Base-by-base conservation (phyloP, 345 rosid species). In the Eucalyptus regnans region DNA sequence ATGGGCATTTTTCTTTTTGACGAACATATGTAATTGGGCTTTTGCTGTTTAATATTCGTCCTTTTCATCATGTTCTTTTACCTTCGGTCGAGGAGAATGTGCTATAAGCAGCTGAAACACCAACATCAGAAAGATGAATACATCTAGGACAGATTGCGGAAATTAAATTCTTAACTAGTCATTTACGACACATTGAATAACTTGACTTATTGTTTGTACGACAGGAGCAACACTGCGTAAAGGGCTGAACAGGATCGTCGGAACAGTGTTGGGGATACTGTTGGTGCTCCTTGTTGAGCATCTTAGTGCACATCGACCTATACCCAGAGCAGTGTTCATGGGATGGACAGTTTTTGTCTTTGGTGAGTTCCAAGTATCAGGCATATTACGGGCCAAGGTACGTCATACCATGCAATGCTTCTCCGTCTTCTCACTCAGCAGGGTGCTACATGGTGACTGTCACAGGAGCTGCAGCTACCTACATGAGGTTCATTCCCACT, bases 211-310 rank as follows among this genome's bases (percentile, higher is more conserved):
- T 20, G 87, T 51, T 86, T 22, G 20, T 56, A 46, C 12, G 58
- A 86, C 81, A 95, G 98, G 97, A 50, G 98, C 97, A 87, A 96
- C 97, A 31, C 89, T 96, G 64, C 93, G 94, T 92, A 96, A 95
- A 90, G 97, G 97, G 81, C 93, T 96, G 46, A 95, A 96, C 71
- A 94, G 97, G 91, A 97, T 96, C 81, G 49, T 96, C 41, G 97
- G 97, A 76, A 96, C 97, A 66, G 33, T 95, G 3, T 44, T 94
- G 37, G 98, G 96, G 5, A 96, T 96, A 87, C 93, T 93, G 44
- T 91, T 95, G 76, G 95, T 95, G n/a, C 94, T 95, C 90, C 88
- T 94, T 50, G 91, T 95, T 5, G 97, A 95, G 91, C 93, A 90
- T 84, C 92, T 96, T 50, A 95, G 95, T 44, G 90, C 96, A 14